These are phyloP conservation scores for Lepidium aucheri DNA, from an alignment of 345 rosid genomes.

Conservation along the genomic window DNA sequence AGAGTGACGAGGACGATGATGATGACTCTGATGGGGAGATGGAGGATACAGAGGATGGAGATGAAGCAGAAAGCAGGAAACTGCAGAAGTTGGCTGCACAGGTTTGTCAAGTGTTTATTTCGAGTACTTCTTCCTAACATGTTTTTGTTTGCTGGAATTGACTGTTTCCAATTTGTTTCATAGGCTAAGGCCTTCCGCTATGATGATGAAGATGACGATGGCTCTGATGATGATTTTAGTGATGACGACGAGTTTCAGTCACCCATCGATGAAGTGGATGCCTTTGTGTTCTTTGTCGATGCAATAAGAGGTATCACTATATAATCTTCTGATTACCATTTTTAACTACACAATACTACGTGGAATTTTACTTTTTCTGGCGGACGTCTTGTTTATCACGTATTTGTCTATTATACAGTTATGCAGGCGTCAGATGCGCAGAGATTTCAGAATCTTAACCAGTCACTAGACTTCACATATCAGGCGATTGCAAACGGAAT, in stretches of 20 bases:
- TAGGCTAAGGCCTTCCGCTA: constrained; percentile 68
- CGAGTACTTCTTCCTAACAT: background rate
- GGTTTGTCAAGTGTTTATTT: constrained; percentile 36
- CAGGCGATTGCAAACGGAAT: constrained; percentile 87
- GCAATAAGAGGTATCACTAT: constrained; percentile 59
- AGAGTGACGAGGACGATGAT: constrained; percentile 76
- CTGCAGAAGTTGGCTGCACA: constrained; percentile 85
- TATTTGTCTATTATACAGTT: constrained; percentile 28
- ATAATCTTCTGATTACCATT: background rate
- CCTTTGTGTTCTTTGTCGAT: constrained; percentile 87
- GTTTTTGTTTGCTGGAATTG: background rate
- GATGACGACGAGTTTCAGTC: constrained; percentile 94
- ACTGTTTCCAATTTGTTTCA: background rate
- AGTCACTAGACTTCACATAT: constrained; percentile 70
- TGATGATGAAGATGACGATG: constrained; percentile 51
- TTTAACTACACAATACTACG: background rate
- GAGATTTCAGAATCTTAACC: constrained; percentile 83
- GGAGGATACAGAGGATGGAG: constrained; percentile 92
- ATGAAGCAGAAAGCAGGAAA: constrained; percentile 76
- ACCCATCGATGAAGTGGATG: constrained; percentile 96
- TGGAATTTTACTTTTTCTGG: background rate
- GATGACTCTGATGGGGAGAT: constrained; percentile 85
- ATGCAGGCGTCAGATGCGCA: constrained; percentile 66
- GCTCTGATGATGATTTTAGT: constrained; percentile 83
- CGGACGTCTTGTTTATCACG: background rate